These are phyloP conservation scores for Myochromella boudieri DNA, from an alignment of 768 basidiomycete genomes.

Conservation along the genomic window DNA sequence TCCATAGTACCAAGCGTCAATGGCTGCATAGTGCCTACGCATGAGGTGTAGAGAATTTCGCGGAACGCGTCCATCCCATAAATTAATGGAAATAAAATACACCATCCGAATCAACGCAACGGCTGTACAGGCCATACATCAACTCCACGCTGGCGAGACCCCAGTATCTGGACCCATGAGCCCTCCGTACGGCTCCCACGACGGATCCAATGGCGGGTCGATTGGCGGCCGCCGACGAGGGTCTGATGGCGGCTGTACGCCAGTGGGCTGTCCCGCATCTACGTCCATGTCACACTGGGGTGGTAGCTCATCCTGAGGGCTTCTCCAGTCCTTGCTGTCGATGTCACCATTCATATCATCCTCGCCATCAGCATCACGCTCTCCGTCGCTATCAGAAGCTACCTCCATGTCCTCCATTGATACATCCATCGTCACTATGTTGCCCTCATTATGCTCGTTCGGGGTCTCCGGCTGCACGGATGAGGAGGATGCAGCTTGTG, in stretches of 20 bases:
- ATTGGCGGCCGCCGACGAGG: slow-evolving; percentile 17
- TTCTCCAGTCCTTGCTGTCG: neutral
- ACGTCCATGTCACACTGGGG: slow-evolving; percentile 4
- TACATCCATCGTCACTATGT: slow-evolving; percentile 29
- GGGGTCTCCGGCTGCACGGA: slow-evolving; percentile 42
- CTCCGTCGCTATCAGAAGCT: slow-evolving; percentile 20
- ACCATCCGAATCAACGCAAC: neutral
- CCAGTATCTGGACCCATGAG: neutral
- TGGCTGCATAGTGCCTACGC: too few species aligned
- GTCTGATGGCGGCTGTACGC: slow-evolving; percentile 11
- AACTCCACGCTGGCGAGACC: neutral
- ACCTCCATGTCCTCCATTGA: slow-evolving; percentile 36
- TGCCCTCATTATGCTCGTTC: slow-evolving; percentile 35
- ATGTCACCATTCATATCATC: slow-evolving; percentile 1
- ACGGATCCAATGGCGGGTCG: neutral
- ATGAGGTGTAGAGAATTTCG: too few species aligned
- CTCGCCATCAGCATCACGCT: slow-evolving; percentile 3
- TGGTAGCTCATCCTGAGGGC: neutral
- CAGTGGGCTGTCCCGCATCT: neutral
- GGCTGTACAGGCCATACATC: neutral
- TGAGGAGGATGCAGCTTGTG: slow-evolving; percentile 30
- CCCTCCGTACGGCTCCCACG: slow-evolving; percentile 6
- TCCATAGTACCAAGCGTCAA: too few species aligned
- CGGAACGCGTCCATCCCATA: slow-evolving; percentile 12
- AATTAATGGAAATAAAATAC: slow-evolving; percentile 13